Evolutionary conservation across 108 stramenopile species (phyloP).

Genomic region (Nitzschia inconspicua): DNA sequence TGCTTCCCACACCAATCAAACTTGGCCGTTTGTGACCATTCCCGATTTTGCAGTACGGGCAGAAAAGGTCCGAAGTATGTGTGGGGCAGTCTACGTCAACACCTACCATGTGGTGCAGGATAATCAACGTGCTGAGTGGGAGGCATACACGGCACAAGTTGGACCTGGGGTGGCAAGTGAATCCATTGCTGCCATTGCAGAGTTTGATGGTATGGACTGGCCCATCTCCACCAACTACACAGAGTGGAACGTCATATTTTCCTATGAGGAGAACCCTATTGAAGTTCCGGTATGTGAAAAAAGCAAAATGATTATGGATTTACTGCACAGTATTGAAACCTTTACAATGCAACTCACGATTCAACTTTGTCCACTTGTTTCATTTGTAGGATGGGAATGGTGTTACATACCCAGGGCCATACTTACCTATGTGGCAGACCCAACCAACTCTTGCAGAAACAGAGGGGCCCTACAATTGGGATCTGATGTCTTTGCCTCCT

Average conservation of each 20-base stretch:
- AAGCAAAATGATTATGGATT: neutral
- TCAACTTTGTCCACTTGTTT: no score
- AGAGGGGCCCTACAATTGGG: slow-evolving; percentile 26
- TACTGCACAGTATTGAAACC: no score
- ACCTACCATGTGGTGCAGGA: slow-evolving; percentile 1
- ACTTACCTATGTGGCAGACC: slow-evolving; percentile 68
- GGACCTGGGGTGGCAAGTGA: neutral
- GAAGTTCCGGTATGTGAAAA: no score
- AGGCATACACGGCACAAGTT: neutral
- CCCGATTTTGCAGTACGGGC: slow-evolving; percentile 23
- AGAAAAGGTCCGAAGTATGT: slow-evolving; percentile 13
- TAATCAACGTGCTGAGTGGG: slow-evolving; percentile 12
- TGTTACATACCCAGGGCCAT: slow-evolving; percentile 13
- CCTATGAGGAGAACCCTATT: slow-evolving; percentile 3
- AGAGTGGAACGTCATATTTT: neutral
- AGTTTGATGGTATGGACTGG: slow-evolving; percentile 5
- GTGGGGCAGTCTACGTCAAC: neutral
- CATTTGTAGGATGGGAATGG: no score
- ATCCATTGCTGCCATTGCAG: slow-evolving; percentile 3
- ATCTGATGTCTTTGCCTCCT: no score
- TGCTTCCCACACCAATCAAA: slow-evolving; percentile 13
- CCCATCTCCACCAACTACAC: slow-evolving; percentile 3
- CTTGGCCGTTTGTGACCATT: slow-evolving; percentile 17
- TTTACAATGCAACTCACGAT: no score
- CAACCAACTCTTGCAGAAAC: slow-evolving; percentile 28